Evolutionary conservation across 2,329 filamentous ascomycete genomes (phyloP).

Genomic region (Pyrenophora graminea): DNA sequence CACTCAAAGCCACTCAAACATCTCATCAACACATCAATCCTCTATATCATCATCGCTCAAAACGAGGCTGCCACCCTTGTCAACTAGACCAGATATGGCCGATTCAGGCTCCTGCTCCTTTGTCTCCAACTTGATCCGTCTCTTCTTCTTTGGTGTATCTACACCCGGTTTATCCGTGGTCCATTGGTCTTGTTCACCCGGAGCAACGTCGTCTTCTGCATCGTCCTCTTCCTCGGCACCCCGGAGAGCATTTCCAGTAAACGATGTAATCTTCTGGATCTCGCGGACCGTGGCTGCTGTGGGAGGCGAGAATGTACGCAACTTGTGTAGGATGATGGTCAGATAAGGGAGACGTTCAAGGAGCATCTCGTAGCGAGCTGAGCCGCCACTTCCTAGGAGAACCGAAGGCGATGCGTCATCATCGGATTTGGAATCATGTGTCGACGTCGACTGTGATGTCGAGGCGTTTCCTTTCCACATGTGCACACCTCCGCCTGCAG

Average conservation of each 20-base stretch:
- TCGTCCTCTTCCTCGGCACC: slow-evolving; percentile 39
- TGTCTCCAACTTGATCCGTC: slow-evolving; percentile 23
- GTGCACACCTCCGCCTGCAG: slow-evolving; percentile 45
- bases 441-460: slow-evolving; percentile 18
- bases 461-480: slow-evolving; percentile 41
- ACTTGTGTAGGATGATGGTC: slow-evolving; percentile 61
- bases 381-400: slow-evolving; percentile 63
- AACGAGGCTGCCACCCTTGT: slow-evolving; percentile 43
- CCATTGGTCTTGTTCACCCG: slow-evolving; percentile 46
- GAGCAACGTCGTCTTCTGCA: slow-evolving; percentile 37
- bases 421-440: slow-evolving; percentile 7
- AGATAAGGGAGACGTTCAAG: slow-evolving; percentile 88
- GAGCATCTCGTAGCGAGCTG: slow-evolving; percentile 73
- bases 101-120: slow-evolving; percentile 28
- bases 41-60: slow-evolving; percentile 56
- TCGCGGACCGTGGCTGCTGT: slow-evolving; percentile 53
- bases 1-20: background rate
- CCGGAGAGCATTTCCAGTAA: slow-evolving; percentile 48
- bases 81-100: slow-evolving; percentile 27
- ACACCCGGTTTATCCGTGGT: slow-evolving; percentile 48
- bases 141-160: slow-evolving; percentile 30
- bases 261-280: slow-evolving; percentile 70
- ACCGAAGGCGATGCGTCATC: slow-evolving; percentile 22
- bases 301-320: slow-evolving; percentile 33
- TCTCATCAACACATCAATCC: slow-evolving; percentile 31